Evolutionary conservation across 2,329 filamentous ascomycete species (phyloP).

Genomic region (Aspergillus transmontanensis): DNA sequence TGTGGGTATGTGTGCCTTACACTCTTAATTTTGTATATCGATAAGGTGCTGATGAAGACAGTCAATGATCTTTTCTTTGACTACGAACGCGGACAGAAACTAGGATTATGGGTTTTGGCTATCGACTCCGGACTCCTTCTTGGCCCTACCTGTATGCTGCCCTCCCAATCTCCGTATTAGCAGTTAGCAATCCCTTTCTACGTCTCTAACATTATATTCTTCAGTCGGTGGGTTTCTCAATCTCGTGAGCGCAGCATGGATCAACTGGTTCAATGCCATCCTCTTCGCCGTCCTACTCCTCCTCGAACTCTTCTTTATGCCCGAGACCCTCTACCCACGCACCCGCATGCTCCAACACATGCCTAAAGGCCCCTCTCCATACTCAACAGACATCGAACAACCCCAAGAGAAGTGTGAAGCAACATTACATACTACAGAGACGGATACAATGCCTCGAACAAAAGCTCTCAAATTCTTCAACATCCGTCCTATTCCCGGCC

Average conservation of each 20-base stretch:
- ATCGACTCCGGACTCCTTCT: slow-evolving; percentile 55
- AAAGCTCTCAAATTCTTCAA: slow-evolving; percentile 51
- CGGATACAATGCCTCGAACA: slow-evolving; percentile 37
- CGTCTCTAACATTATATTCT: no score
- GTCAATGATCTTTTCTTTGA: slow-evolving; percentile 60
- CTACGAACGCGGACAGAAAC: slow-evolving; percentile 57
- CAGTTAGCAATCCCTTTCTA: no score
- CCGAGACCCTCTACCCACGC: slow-evolving; percentile 61
- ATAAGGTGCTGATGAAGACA: slow-evolving; percentile 5
- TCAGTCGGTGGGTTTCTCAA: slow-evolving; percentile 56
- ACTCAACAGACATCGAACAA: slow-evolving; percentile 31
- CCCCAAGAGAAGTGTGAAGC: background rate
- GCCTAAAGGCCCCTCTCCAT: slow-evolving; percentile 20
- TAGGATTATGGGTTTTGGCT: slow-evolving; percentile 61
- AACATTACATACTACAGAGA: slow-evolving; percentile 2
- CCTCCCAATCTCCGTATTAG: background rate
- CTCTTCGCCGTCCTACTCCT: slow-evolving; percentile 53
- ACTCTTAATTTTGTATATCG: no score
- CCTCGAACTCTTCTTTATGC: slow-evolving; percentile 54
- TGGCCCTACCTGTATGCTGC: slow-evolving; percentile 48
- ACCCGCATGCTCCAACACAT: slow-evolving; percentile 49
- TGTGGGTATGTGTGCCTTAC: slow-evolving; percentile 34
- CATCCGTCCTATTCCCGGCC: slow-evolving; percentile 50
- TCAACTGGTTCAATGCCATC: slow-evolving; percentile 59
- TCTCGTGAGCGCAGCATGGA: slow-evolving; percentile 52